Base-by-base conservation (phyloP, 176 grass and related monocot species). In the Zoysia pacifica region DNA sequence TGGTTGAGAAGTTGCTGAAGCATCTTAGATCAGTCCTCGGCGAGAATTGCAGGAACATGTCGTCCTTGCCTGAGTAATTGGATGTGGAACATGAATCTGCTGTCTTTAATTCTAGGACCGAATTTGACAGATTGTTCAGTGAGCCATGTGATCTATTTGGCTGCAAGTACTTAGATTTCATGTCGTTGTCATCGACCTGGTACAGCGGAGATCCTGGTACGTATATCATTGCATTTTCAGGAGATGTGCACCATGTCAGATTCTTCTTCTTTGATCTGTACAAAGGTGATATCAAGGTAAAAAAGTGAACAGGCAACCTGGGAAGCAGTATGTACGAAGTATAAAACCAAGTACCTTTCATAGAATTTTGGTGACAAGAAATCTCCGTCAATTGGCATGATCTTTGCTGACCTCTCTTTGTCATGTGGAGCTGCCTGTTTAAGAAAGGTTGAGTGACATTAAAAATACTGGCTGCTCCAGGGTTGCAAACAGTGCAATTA, bases 1-100 rank as follows among this genome's bases (percentile, higher is more conserved):
- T 99, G 5, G 87, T 74, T 43, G 94, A 97, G 83, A 97, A 97
- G 77, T 74, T 93, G 75, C 87, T 94, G 81, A 95, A 95, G 84
- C 92, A 99, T 91, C 92, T 92, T 43, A 93, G 85, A 18, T 93
- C 89, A 63, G 79, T 62, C 60, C 60, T 86, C 8, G 86, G 92
- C 45, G 89, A 87, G 82, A 83, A 82, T 62, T 82, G 80, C 72
- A 73, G 64, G 75, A 85, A 77, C 60, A 80, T 82, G 69, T 72
- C 77, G 7, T 84, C 83, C 82, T 84, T 91, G 43, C 72, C 36
- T 41, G 58, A 70, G 75, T 75, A 86, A 19, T 86, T 86, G 68
- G 63, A 79, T 54, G 36, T 48, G 3, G 85, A 78, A 42, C 81
- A 86, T 84, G 75, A 42, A 35, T 86, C 86, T 40, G 47, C 48